Conservation (phyloP, 108 stramenopile species). For the Parmales sp. region DNA sequence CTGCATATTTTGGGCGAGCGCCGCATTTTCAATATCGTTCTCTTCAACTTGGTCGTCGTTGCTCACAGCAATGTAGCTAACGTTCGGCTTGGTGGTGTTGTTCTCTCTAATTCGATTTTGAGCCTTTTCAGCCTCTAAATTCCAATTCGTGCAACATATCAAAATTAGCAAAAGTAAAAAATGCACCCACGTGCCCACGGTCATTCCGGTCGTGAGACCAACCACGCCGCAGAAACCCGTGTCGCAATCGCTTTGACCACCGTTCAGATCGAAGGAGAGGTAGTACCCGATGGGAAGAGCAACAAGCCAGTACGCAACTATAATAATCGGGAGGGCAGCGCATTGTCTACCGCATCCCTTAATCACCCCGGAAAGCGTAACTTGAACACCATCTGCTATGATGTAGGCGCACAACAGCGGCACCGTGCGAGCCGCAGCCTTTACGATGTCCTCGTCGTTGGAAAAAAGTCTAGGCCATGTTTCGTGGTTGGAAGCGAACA, state of each 20-base stretch:
- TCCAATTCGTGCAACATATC: not conserved
- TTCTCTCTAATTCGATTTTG: not conserved
- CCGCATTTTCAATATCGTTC: too few species aligned
- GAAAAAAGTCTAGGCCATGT: slow-evolving; percentile 47
- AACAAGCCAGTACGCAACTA: slow-evolving; percentile 51
- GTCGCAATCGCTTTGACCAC: slow-evolving; percentile 15
- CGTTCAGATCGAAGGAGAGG: slow-evolving; percentile 29
- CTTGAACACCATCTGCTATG: slow-evolving; percentile 54
- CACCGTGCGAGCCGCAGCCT: slow-evolving; percentile 34
- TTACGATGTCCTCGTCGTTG: slow-evolving; percentile 24
- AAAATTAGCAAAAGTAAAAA: slow-evolving; percentile 27
- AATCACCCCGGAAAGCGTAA: slow-evolving; percentile 44
- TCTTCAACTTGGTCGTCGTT: too few species aligned
- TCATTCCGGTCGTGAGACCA: slow-evolving; percentile 46
- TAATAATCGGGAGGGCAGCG: slow-evolving; percentile 38
- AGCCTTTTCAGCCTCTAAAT: not conserved
- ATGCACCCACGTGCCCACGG: slow-evolving; percentile 52
- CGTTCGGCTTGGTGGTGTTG: too few species aligned
- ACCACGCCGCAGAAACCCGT: slow-evolving; percentile 44
- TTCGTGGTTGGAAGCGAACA: slow-evolving; percentile 35
- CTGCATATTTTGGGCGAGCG: too few species aligned
- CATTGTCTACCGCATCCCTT: slow-evolving; percentile 57
- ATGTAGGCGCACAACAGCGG: slow-evolving; percentile 48
- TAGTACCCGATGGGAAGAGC: slow-evolving; percentile 51
- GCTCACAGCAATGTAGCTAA: too few species aligned